Evolutionary conservation across 345 rosid species (phyloP), one percentile per base, ranked within the genome.

Genomic region (Boechera stricta): DNA sequence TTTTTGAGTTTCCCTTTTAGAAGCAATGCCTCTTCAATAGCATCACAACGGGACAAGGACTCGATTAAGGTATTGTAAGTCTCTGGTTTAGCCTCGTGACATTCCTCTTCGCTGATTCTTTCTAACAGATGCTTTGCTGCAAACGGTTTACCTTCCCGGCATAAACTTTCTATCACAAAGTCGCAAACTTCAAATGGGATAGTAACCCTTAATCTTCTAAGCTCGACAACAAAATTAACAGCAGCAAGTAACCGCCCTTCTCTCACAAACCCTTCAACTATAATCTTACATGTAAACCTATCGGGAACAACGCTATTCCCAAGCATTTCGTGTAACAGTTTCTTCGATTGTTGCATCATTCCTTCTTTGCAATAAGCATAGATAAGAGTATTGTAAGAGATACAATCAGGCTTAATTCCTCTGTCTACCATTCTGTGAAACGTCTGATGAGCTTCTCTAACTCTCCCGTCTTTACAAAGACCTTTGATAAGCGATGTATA

Each of bases 381-480:
- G 5, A 92, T 89, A 44, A 94, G 92, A 60, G 97, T 92, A 67
- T 88, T 89, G 81, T 87, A 94, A 0, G 90, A 77, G 31, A 90
- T 79, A 63, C 84, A 61, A 77, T 94, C 98, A 1, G 95, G 90
- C 51, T 57, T 67, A 75, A 90, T 45, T 6, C 95, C 98, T 77
- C 87, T 78, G 55, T 88, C 85, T 54, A 87, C 60, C 95, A 92
- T 88, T 77, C 80, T 82, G 21, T 88, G 93, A 55, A 90, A 88
- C 47, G 87, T 85, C 86, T 90, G 94, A 75, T 90, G 97, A 79
- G 93, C 98, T 71, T 94, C 97, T 72, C 65, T 83, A 44, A 90
- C 76, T 75, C 81, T 88, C 39, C 92, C 91, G n/a, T 84, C 87
- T 86, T 64, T 87, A 84, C 98, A 94, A 80, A 94, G 94, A 71